Evolutionary conservation across 768 basidiomycete genomes (phyloP), one percentile per base, ranked within the genome.

Genomic region (Kwoniella europaea): DNA sequence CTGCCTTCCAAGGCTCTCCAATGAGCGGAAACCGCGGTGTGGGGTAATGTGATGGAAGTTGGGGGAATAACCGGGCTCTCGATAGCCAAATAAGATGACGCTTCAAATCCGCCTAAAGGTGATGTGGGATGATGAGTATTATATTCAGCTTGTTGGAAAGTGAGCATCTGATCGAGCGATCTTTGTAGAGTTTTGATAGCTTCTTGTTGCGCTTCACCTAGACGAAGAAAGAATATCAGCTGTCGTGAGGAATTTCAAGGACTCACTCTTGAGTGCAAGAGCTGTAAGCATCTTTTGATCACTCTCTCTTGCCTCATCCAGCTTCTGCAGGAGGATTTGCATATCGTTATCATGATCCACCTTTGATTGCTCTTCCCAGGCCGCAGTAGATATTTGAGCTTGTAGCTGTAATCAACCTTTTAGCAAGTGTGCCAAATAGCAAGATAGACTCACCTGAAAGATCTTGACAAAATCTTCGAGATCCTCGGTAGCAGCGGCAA

Each of bases 131-230:
- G 76, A 60, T 73, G 67, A 27, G 71, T 74, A 43, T 71, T 75
- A 42, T 71, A 71, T 7, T 80, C 76, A 15, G 76, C 63, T 71
- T 69, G 74, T 67, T 84, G 85, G 10, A 71, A 27, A 4, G 66
- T 44, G 7, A 63, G 60, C 57, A 76, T 71, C 52, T 64, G 72
- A 62, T 84, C 83, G 0, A 91, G 84, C 16, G 88, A 88, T 24
- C 91, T 84, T 83, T 91, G 91, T 18, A 93, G 85, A 4, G 91
- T 89, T 84, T 91, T 91, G 80, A 92, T 89, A 13, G 91, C 91
- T 81, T 93, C 92, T 0, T 90, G 89, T 87, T 91, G 90, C 80
- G 91, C 90, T 56, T 88, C 87, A 57, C 69, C 80, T n/a, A n/a
- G n/a, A n/a, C n/a, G n/a, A n/a, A n/a, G n/a, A n/a, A n/a, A n/a